Conservation (phyloP, 495 filamentous ascomycete genomes). For the Viridothelium virens region DNA sequence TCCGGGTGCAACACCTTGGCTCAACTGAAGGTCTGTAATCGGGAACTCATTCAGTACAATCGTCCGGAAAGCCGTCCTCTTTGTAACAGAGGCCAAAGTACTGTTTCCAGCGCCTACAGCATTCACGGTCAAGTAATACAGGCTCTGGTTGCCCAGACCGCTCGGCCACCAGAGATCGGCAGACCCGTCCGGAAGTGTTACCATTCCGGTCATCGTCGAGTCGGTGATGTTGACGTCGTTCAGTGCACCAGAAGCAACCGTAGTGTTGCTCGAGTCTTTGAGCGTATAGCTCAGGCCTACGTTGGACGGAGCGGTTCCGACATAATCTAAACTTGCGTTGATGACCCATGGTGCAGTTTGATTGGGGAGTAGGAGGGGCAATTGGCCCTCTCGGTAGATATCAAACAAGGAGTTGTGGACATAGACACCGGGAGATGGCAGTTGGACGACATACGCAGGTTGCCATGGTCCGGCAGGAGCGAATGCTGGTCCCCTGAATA, state of each 20-base stretch:
- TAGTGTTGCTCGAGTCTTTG: conserved; percentile 42
- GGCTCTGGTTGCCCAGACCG: conserved; percentile 50
- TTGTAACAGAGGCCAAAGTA: conserved; percentile 43
- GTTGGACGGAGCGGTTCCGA: conserved; percentile 45
- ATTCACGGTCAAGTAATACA: conserved; percentile 52
- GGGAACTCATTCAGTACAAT: conserved; percentile 56
- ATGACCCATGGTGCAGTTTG: conserved; percentile 58
- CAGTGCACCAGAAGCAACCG: conserved; percentile 41
- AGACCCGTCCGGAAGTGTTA: conserved; percentile 37
- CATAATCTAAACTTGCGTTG: conserved; percentile 59
- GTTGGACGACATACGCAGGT: conserved; percentile 52
- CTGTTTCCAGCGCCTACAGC: conserved; percentile 36
- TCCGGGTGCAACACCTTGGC: conserved; percentile 52
- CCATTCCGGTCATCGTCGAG: conserved; percentile 46
- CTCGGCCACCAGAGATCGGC: conserved; percentile 60
- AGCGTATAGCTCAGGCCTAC: conserved; percentile 49
- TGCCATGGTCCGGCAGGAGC: conserved; percentile 60
- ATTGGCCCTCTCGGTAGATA: conserved; percentile 52
- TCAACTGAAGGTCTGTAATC: conserved; percentile 51
- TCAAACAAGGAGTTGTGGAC: conserved; percentile 54
- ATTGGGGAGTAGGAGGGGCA: conserved; percentile 53
- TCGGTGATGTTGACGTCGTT: conserved; percentile 40
- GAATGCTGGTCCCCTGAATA: conserved; percentile 52
- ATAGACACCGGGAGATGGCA: conserved; percentile 41
- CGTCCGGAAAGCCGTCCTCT: conserved; percentile 57